phyloP scores from a whole-genome alignment of 2,329 filamentous ascomycete genomes.

The Aspergillus sojae region DNA sequence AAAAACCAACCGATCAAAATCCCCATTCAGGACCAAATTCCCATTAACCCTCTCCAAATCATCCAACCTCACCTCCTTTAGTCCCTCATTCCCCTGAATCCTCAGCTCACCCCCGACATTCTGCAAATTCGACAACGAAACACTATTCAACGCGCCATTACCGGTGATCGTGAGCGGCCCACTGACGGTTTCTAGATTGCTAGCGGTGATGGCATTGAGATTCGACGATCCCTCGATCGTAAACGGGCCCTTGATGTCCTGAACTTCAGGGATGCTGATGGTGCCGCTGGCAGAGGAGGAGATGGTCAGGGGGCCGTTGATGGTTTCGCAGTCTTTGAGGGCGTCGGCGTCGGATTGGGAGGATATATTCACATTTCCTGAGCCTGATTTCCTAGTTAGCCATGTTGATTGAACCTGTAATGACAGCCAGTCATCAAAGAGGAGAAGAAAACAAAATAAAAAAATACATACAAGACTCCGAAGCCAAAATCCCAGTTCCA shows the following conservation, averaged over 20 bases:
- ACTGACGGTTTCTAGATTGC: conserved; percentile 25
- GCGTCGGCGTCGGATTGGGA: conserved; percentile 34
- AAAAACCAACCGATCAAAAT: conserved; percentile 25
- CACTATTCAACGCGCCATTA: conserved; percentile 21
- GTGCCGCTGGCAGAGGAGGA: conserved; percentile 42
- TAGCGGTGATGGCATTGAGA: conserved; percentile 18
- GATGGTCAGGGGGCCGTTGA: conserved; percentile 45
- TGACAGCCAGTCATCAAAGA: neutral
- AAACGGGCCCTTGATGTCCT: conserved; percentile 28
- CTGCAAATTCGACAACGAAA: conserved; percentile 23
- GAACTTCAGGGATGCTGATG: conserved; percentile 45
- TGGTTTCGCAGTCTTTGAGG: conserved; percentile 39
- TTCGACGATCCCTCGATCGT: conserved; percentile 20
- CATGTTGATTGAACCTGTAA: neutral
- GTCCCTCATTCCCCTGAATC: conserved; percentile 24
- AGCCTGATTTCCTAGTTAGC: conserved; percentile 23
- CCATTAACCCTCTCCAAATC: conserved; percentile 29
- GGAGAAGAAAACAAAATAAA: fast-evolving
- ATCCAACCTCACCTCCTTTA: conserved; percentile 24
- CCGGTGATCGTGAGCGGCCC: conserved; percentile 23
- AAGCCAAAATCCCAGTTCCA: neutral
- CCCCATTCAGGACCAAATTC: conserved; percentile 23
- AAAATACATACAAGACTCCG: neutral
- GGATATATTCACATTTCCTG: conserved; percentile 50
- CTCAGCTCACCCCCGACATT: conserved; percentile 22